A percentile compares a stretch with the other conserved stretches of the same genome.
Evolutionary conservation across 1,284 basidiomycete species (phyloP).

Genomic region (Puccinia coronata): DNA sequence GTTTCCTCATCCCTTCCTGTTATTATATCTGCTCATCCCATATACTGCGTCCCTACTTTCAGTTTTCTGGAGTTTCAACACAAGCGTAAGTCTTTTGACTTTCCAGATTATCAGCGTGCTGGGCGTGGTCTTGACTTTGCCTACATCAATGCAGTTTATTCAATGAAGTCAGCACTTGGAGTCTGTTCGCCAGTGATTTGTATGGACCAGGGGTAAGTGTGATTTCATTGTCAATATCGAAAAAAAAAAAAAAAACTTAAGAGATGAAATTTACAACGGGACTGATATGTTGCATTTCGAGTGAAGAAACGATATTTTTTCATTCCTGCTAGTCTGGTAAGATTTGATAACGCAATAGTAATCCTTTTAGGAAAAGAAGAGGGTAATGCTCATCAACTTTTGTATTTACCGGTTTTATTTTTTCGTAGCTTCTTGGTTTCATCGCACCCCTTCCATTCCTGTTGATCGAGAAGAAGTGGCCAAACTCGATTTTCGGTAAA

Average conservation of each 20-base stretch:
- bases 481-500: constrained; percentile 25
- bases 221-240: neutral
- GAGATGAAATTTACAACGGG: too few species aligned
- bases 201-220: constrained; percentile 45
- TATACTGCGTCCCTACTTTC: neutral
- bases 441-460: constrained; percentile 44
- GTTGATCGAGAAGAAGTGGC: constrained; percentile 24
- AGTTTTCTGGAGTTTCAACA: constrained; percentile 47
- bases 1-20: neutral
- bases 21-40: neutral
- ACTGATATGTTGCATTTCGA: neutral
- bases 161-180: constrained; percentile 50
- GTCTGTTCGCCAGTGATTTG: constrained; percentile 33
- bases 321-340: constrained; percentile 43
- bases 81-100: constrained; percentile 45
- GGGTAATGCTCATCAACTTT: too few species aligned
- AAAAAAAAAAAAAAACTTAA: neutral
- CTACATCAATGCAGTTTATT: constrained; percentile 25
- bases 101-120: neutral
- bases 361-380: too few species aligned
- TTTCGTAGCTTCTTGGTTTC: constrained; percentile 29
- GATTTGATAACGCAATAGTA: too few species aligned
- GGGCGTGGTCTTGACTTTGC: neutral
- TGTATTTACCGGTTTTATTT: too few species aligned
- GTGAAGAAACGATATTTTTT: constrained; percentile 46